Evolutionary conservation across 2,329 filamentous ascomycete species (phyloP).

Genomic region (Calonectria pteridis): DNA sequence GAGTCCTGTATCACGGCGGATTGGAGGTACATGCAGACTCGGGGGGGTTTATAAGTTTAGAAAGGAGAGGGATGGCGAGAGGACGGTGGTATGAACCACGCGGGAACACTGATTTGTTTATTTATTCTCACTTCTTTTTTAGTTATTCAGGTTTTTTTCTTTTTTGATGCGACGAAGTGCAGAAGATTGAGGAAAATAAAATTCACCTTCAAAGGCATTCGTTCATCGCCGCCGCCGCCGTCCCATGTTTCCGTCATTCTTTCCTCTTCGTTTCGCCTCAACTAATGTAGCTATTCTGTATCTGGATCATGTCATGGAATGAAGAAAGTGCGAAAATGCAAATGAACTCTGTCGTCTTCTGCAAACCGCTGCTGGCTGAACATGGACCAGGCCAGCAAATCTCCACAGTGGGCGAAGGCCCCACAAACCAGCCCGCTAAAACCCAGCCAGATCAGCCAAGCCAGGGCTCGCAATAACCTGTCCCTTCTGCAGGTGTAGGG

Average conservation of each 20-base stretch:
- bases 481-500: slow-evolving; percentile 4
- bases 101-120: not conserved
- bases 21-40: not conserved
- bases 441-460: slow-evolving; percentile 13
- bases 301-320: not conserved
- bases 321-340: slow-evolving; percentile 10
- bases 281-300: not conserved
- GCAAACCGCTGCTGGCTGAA: slow-evolving; percentile 18
- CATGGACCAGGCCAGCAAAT: slow-evolving; percentile 16
- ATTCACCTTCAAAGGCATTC: not conserved
- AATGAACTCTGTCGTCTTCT: slow-evolving; percentile 10
- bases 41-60: not conserved
- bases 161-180: not conserved
- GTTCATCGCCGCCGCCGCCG: not conserved
- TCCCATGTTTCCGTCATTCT: not conserved
- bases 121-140: not conserved
- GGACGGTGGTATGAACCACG: not conserved
- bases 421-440: slow-evolving; percentile 15
- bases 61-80: not conserved
- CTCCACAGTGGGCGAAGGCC: slow-evolving; percentile 20
- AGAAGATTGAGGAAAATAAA: not conserved
- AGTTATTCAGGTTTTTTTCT: not conserved
- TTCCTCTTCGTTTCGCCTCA: not conserved
- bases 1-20: not conserved
- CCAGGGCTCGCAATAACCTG: slow-evolving; percentile 15